Base-by-base conservation (phyloP, 352 stramenopile genomes). In the Phytophthora rubi region DNA sequence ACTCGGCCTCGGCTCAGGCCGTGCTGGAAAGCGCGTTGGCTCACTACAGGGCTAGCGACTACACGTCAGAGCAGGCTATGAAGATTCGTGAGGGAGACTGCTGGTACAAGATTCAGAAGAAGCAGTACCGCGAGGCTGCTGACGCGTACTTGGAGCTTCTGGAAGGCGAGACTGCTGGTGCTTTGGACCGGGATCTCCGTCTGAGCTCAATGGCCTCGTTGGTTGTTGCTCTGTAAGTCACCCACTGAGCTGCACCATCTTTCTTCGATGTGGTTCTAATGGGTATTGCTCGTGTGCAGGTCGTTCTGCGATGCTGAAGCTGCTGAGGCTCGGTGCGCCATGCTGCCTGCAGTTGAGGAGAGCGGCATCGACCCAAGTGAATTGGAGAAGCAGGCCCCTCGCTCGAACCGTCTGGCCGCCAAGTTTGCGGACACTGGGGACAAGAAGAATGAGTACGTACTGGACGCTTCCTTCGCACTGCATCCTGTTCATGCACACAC, bases 401-500 rank as follows among this genome's bases (percentile, higher is more conserved):
- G 81, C 30, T 93, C 86, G 18, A 91, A 71, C 60, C 84, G 77
- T 47, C 71, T 92, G 15, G 78, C 79, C 18, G 80, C 83, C 33
- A 93, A 92, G 66, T 78, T 91, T 51, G 66, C 68, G 1, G 82
- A 86, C 37, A 73, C 73, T 47, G 79, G 66, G 23, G 84, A 93
- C 72, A 93, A 93, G 80, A 93, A 91, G 75, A 91, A 76, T 71
- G 86, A 93, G 87, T 94, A 78, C 60, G 81, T 88, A 47, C 33
- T 42, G 6, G n/a, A 18, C 44, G 15, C 26, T 44, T 32, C 21
- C 26, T 44, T 53, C 21, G 32, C 8, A 30, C 45, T 49, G 12
- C 12, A 39, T 39, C 8, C 33, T 39, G 33, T 16, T 16, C 35
- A 30, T 42, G 8, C 16, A 6, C 16, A 10, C 21, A 53, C 3